These are phyloP conservation scores for Pseudocercospora vitis DNA, from an alignment of 2,329 filamentous ascomycete species.

Conservation along the genomic window DNA sequence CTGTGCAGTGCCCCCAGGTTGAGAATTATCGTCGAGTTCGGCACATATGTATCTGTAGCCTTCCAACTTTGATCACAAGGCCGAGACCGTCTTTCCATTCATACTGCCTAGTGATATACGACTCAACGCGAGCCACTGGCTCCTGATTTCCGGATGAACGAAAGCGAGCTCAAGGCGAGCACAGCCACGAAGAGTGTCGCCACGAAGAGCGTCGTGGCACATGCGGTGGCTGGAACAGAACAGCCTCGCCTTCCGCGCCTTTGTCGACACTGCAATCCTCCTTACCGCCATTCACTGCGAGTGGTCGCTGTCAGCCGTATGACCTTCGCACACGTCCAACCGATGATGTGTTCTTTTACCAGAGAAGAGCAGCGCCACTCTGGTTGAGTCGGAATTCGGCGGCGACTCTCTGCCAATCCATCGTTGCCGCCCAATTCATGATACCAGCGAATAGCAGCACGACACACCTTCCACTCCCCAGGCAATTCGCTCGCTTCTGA, in stretches of 20 bases:
- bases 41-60: too few relatives aligned
- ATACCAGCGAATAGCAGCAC: slow-evolving; percentile 4
- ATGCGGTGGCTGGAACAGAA: too few relatives aligned
- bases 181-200: not conserved
- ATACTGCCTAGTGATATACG: too few relatives aligned
- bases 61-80: too few relatives aligned
- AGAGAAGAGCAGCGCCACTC: not conserved
- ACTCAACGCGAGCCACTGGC: too few relatives aligned
- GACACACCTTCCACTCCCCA: not conserved
- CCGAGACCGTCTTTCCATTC: too few relatives aligned
- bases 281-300: not conserved
- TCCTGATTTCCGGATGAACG: too few relatives aligned
- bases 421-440: slow-evolving; percentile 6
- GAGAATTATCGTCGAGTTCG: too few relatives aligned
- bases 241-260: not conserved
- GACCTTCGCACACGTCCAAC: not conserved
- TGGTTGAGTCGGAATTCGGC: slow-evolving; percentile 4
- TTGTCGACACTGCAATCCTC: slow-evolving; percentile 1
- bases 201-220: too few relatives aligned
- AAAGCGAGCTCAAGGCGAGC: too few relatives aligned
- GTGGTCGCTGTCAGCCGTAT: not conserved
- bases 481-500: slow-evolving; percentile 3
- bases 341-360: not conserved
- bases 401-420: slow-evolving; percentile 5
- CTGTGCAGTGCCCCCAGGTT: too few relatives aligned